Conservation (phyloP, 2,329 filamentous ascomycete genomes). For the Trichoderma gracile region DNA sequence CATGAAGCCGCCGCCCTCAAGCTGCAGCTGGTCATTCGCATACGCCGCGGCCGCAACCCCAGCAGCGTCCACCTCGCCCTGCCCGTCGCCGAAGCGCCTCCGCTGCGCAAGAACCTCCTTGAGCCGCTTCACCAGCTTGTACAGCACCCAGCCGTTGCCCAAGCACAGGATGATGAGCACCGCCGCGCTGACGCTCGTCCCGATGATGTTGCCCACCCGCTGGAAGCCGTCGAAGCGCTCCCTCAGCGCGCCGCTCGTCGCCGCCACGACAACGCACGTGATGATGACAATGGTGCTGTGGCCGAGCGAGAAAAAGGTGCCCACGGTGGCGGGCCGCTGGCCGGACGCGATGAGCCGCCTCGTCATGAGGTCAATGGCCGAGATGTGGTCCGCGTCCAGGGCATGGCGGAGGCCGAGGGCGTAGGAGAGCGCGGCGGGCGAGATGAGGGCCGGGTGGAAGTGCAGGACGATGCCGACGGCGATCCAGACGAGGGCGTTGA, state of each 20-base stretch:
- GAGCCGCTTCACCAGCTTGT: slow-evolving; percentile 71
- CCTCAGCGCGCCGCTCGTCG: slow-evolving; percentile 80
- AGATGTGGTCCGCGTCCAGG: slow-evolving; percentile 90
- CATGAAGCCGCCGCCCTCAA: slow-evolving; percentile 77
- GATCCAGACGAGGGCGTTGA: slow-evolving; percentile 59
- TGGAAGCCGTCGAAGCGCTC: slow-evolving; percentile 79
- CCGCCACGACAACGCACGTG: slow-evolving; percentile 89
- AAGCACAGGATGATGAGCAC: slow-evolving; percentile 81
- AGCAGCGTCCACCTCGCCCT: slow-evolving; percentile 33
- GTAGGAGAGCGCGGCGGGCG: slow-evolving; percentile 81
- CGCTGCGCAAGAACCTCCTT: slow-evolving; percentile 54
- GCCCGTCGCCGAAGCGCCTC: slow-evolving; percentile 31
- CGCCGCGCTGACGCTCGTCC: slow-evolving; percentile 79
- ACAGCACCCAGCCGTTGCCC: slow-evolving; percentile 85
- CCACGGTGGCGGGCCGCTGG: slow-evolving; percentile 84
- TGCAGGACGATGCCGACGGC: slow-evolving; percentile 54
- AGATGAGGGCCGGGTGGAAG: slow-evolving; percentile 64
- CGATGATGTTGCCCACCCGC: slow-evolving; percentile 81
- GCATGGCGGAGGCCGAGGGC: slow-evolving; percentile 89
- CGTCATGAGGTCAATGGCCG: slow-evolving; percentile 92
- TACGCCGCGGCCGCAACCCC: slow-evolving; percentile 35
- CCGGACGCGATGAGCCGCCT: slow-evolving; percentile 82
- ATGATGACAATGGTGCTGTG: slow-evolving; percentile 91
- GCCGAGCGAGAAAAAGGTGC: slow-evolving; percentile 90
- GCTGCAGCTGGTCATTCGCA: slow-evolving; percentile 56